A percentile compares a stretch with the other conserved stretches of the same genome.
phyloP scores from a whole-genome alignment of 768 basidiomycete species.

The Gelatoporia subvermispora region DNA sequence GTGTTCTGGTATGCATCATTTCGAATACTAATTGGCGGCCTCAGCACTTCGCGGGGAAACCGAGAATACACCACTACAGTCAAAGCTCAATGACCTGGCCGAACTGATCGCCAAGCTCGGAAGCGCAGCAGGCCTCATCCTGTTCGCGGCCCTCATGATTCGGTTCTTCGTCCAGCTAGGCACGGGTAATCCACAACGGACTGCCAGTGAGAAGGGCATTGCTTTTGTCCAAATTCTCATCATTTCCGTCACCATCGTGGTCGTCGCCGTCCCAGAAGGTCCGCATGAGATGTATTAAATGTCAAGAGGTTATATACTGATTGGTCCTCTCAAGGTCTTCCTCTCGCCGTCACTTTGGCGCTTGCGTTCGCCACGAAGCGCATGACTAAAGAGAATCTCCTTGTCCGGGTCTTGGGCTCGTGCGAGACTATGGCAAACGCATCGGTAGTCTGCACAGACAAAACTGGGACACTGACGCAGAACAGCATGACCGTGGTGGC shows the following conservation, averaged over 20 bases:
- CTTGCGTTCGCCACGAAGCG: slow-evolving; percentile 96
- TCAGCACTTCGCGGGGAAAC: slow-evolving; percentile 80
- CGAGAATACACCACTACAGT: slow-evolving; percentile 88
- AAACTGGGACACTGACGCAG: slow-evolving; percentile 94
- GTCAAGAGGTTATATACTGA: slow-evolving; percentile 5
- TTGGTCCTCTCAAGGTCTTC: slow-evolving; percentile 54
- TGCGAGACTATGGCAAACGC: slow-evolving; percentile 99
- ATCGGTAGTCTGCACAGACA: slow-evolving; percentile 92
- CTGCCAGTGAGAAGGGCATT: slow-evolving; percentile 79
- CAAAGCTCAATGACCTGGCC: slow-evolving; percentile 91
- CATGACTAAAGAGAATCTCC: slow-evolving; percentile 94
- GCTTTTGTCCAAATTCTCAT: slow-evolving; percentile 91
- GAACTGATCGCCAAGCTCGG: slow-evolving; percentile 94
- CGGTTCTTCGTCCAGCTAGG: slow-evolving; percentile 90
- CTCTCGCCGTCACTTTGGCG: slow-evolving; percentile 93
- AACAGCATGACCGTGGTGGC: slow-evolving; percentile 97
- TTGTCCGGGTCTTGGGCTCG: slow-evolving; percentile 92
- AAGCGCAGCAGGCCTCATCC: slow-evolving; percentile 69
- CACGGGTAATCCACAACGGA: slow-evolving; percentile 52
- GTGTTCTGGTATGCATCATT: slow-evolving; percentile 22
- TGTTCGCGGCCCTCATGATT: slow-evolving; percentile 87
- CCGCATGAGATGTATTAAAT: slow-evolving; percentile 5
- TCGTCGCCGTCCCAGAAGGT: slow-evolving; percentile 87
- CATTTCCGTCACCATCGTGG: slow-evolving; percentile 88
- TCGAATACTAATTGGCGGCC: neutral